Base-by-base conservation (phyloP, 1,139 yeast species). In the Geotrichum aggregatum region DNA sequence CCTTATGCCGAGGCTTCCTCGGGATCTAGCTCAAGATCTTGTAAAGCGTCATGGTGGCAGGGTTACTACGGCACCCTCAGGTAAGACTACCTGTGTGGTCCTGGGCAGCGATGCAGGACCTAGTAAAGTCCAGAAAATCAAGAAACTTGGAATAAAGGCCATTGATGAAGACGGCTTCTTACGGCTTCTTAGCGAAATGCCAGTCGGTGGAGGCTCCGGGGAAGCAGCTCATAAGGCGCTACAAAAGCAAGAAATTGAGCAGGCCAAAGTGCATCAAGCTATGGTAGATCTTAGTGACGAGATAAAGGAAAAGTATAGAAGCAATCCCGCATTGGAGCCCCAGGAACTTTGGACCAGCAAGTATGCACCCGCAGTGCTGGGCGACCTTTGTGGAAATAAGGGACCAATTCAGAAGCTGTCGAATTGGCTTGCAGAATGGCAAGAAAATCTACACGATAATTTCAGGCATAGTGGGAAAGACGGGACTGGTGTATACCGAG, bases 61-160 rank as follows among this genome's bases (percentile, higher is more conserved):
- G 62, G 96, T 91, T 11, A 87, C 96, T 1, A 81, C 87, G 59
- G 79, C 96, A 0, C 84, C 92, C 30, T 86, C 94, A 50, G 82
- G 88, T 19, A 87, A 84, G 63, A 94, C 98, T 0, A 80, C 88
- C 35, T 75, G 89, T 44, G 96, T 92, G 4, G 97, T 92, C 1
- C 75, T 94, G 30, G 99, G 99, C 5, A 88, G 80, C 50, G 97
- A 92, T 60, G 98, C 98, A 1, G 99, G 99, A 0, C 98, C 98
- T 1, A 82, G 89, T n/a, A 92, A 92, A 68, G 81, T 92, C 45
- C 80, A 82, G 60, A 87, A 84, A 63, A 92, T 94, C 61, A 83
- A 80, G 61, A 78, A 80, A 52, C 71, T 83, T 59, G 78, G 79
- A 10, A 79, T 87, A 50, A 91, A 91, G 67, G 88, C 95, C 28